Percentiles rank a stretch among this genome's conserved stretches.
Conservation (phyloP, 441 rosid genomes). For the Adansonia madagascariensis region DNA sequence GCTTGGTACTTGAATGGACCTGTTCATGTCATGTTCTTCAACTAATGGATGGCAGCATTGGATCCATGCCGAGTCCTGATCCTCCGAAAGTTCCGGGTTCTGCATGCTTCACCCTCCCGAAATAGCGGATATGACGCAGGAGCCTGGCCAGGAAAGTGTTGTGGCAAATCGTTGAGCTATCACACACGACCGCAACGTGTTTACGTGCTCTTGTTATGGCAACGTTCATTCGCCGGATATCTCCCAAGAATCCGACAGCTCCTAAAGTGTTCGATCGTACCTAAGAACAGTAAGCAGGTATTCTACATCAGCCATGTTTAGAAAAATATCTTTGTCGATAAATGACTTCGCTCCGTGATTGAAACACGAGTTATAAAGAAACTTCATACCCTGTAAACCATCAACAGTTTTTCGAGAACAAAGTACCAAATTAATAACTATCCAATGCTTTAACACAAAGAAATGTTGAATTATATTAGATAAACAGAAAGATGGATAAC, state of each 20-base stretch:
- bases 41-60: slow-evolving; percentile 85
- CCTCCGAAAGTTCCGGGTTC: slow-evolving; percentile 86
- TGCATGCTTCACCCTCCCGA: slow-evolving; percentile 86
- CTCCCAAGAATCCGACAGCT: slow-evolving; percentile 95
- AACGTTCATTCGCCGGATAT: slow-evolving; percentile 90
- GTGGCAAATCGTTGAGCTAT: slow-evolving; percentile 95
- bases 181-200: slow-evolving; percentile 90
- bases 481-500: background rate
- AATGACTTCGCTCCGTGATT: background rate
- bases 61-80: slow-evolving; percentile 90
- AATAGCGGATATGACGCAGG: slow-evolving; percentile 83
- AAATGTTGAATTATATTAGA: background rate
- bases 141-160: slow-evolving; percentile 89
- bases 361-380: background rate
- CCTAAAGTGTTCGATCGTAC: slow-evolving; percentile 92
- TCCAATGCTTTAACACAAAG: background rate
- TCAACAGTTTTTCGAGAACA: background rate
- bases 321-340: background rate
- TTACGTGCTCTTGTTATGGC: slow-evolving; percentile 92
- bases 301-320: background rate
- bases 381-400: background rate
- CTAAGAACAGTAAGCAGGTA: slow-evolving; percentile 37
- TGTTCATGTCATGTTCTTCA: slow-evolving; percentile 32
- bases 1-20: background rate
- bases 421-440: background rate